These are phyloP conservation scores for Acanthochlamys bracteata DNA, from an alignment of 106 monocot genomes.

Conservation along the genomic window DNA sequence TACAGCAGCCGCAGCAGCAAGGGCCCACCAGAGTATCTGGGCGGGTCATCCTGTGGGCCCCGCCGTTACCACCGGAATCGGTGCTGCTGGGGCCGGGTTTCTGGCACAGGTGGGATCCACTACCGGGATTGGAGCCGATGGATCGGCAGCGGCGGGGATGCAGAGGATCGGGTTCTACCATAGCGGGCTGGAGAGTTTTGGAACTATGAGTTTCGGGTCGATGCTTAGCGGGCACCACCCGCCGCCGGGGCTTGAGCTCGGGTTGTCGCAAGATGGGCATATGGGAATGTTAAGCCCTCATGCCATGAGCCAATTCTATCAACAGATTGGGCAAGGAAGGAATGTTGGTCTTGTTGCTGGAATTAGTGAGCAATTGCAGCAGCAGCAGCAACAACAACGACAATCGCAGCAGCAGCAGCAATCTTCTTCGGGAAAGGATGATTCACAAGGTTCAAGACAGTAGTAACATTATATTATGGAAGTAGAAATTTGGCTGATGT, in stretches of 20 bases:
- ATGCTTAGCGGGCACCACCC: conserved; percentile 37
- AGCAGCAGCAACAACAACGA: conserved; percentile 12
- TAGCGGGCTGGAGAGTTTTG: conserved; percentile 27
- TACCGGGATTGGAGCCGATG: not conserved
- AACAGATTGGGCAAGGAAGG: conserved; percentile 33
- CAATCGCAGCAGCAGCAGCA: conserved; percentile 17
- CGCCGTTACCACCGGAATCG: conserved; percentile 7
- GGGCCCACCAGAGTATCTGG: conserved; percentile 6
- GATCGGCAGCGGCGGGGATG: not conserved
- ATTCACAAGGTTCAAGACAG: conserved; percentile 28
- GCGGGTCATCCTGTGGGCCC: not conserved
- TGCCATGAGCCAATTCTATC: conserved; percentile 41
- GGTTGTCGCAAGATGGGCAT: conserved; percentile 45
- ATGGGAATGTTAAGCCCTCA: conserved; percentile 39
- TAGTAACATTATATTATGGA: not conserved
- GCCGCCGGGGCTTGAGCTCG: conserved; percentile 53
- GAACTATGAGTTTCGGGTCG: conserved; percentile 40
- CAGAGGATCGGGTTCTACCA: conserved; percentile 22
- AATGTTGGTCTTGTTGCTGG: conserved; percentile 3
- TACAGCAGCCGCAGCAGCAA: conserved; percentile 10
- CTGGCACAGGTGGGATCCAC: not conserved
- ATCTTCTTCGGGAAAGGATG: conserved; percentile 15
- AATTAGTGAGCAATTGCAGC: conserved; percentile 16
- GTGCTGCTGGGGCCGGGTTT: conserved; percentile 8
- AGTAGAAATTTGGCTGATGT: conserved; percentile 1